Percentiles rank a stretch among this genome's conserved stretches.
Evolutionary conservation across 805 yeast species (phyloP).

Genomic region (Scheffersomyces ergatensis): DNA sequence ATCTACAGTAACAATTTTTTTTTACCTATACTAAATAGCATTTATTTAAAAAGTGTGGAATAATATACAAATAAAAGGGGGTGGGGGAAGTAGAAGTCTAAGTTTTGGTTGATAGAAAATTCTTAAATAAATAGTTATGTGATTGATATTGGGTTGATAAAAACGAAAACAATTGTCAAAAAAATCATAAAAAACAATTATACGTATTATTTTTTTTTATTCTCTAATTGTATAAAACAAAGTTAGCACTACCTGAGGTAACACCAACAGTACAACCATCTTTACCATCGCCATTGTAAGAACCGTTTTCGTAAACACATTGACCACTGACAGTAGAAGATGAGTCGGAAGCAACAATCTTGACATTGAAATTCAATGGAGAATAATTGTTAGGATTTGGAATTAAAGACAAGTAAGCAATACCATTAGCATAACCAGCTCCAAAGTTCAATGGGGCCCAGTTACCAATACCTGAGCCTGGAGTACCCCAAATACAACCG

Average conservation of each 20-base stretch:
- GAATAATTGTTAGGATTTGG: constrained; percentile 71
- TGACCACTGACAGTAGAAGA: constrained; percentile 64
- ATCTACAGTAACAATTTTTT: too few relatives aligned
- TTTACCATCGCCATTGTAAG: constrained; percentile 60
- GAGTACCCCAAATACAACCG: constrained; percentile 71
- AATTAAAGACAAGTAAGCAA: constrained; percentile 66
- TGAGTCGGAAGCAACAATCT: constrained; percentile 39
- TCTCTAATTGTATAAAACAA: constrained; percentile 60
- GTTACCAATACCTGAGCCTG: constrained; percentile 64
- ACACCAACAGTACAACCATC: constrained; percentile 96
- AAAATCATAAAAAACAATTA: background rate
- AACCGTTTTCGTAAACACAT: constrained; percentile 79
- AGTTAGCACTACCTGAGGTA: constrained; percentile 76
- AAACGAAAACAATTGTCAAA: background rate
- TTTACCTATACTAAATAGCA: background rate
- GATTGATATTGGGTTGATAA: background rate
- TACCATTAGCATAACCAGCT: constrained; percentile 64
- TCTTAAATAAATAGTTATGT: background rate
- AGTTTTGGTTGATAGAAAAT: background rate
- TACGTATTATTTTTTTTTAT: too few relatives aligned
- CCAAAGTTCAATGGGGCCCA: constrained; percentile 81
- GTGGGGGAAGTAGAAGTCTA: background rate
- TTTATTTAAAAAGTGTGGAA: background rate
- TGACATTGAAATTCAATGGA: constrained; percentile 40
- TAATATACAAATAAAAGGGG: background rate